Evolutionary conservation across 2,329 filamentous ascomycete genomes (phyloP).

Genomic region (Scytalidium sp.): DNA sequence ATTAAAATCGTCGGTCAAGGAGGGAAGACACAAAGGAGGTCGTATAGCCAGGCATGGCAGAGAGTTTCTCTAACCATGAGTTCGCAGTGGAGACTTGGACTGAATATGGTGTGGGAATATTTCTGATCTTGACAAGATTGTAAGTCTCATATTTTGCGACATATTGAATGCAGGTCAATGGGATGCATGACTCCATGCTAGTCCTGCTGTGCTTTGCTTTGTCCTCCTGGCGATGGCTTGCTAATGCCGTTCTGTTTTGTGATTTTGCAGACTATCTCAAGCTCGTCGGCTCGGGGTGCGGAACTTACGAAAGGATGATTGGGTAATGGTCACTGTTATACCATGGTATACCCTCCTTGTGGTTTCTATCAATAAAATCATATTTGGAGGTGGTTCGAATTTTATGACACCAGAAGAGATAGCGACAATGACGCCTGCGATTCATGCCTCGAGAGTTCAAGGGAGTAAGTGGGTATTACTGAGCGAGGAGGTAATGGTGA

Average conservation of each 20-base stretch:
- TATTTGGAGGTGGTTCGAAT: conserved; percentile 44
- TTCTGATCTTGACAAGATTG: conserved; percentile 15
- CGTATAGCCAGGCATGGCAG: not conserved
- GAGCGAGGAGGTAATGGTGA: conserved; percentile 46
- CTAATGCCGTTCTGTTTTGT: conserved; percentile 29
- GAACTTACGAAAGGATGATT: conserved; percentile 42
- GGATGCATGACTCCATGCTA: no score
- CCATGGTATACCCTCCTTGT: conserved; percentile 45
- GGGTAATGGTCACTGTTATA: conserved; percentile 38
- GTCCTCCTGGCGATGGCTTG: no score
- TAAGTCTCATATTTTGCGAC: conserved; percentile 10
- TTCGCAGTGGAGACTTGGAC: conserved; percentile 19
- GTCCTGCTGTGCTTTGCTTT: no score
- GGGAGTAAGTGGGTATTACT: conserved; percentile 50
- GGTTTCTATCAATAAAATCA: conserved; percentile 41
- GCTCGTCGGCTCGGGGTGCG: conserved; percentile 33
- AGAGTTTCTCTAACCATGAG: not conserved
- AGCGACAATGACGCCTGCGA: conserved; percentile 33
- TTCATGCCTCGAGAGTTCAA: conserved; percentile 30
- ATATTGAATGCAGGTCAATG: no score
- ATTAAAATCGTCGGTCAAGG: not conserved
- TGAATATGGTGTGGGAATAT: conserved; percentile 15
- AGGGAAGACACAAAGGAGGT: conserved; percentile 13
- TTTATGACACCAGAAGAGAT: conserved; percentile 39
- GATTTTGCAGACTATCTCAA: conserved; percentile 13